A percentile compares a stretch with the other conserved stretches of the same genome.
These are phyloP conservation scores for Apophysomyces sp. DNA, from an alignment of 371 early-diverging fungal species.

Conservation along the genomic window DNA sequence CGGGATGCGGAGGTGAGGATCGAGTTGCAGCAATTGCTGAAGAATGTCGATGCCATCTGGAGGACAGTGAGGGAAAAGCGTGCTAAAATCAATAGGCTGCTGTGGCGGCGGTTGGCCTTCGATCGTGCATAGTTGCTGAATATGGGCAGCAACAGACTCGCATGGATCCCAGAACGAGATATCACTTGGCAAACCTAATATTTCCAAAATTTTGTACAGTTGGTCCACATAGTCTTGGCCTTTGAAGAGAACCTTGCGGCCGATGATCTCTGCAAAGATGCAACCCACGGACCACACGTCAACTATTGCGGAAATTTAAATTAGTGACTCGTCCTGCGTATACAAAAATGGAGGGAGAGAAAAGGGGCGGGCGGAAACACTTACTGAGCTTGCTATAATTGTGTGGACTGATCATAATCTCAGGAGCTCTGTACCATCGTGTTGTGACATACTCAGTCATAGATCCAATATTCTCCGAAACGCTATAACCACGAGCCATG, in stretches of 20 bases:
- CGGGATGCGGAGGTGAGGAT: conserved; percentile 78
- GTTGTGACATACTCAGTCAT: conserved; percentile 87
- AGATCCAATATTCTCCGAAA: conserved; percentile 56
- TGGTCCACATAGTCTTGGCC: conserved; percentile 87
- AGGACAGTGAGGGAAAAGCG: conserved; percentile 48
- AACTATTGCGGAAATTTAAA: conserved; percentile 25
- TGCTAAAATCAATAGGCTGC: conserved; percentile 21
- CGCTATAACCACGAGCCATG: conserved; percentile 67
- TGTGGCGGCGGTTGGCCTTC: conserved; percentile 40
- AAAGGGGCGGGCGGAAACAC: conserved; percentile 1
- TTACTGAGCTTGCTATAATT: conserved; percentile 77
- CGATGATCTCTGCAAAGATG: conserved; percentile 82
- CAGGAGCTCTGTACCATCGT: conserved; percentile 93
- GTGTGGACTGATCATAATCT: conserved; percentile 79
- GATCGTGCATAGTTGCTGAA: conserved; percentile 35
- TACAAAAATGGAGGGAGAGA: not conserved
- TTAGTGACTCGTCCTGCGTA: not conserved
- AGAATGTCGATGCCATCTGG: conserved; percentile 69
- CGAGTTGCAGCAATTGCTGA: conserved; percentile 69
- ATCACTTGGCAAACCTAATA: conserved; percentile 87
- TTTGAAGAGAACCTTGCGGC: conserved; percentile 67
- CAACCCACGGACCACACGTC: conserved; percentile 92
- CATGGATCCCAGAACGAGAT: conserved; percentile 57
- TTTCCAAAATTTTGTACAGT: conserved; percentile 83
- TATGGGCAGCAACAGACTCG: conserved; percentile 18